These are phyloP conservation scores for Aspergillus sp. DNA, from an alignment of 2,329 filamentous ascomycete species.

Conservation along the genomic window DNA sequence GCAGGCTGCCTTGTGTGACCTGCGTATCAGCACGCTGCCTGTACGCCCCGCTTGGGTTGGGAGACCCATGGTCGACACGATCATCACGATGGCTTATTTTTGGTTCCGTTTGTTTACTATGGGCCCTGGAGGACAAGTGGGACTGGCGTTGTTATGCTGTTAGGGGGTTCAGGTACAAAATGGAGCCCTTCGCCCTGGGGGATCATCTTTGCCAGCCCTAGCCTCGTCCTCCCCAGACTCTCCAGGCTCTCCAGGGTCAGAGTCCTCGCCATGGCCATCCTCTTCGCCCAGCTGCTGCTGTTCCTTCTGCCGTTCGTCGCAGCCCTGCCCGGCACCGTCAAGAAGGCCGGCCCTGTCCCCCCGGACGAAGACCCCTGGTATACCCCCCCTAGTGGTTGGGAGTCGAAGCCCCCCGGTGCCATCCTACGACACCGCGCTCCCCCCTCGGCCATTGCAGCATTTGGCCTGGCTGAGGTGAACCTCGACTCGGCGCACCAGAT, in stretches of 20 bases:
- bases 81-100: too few relatives aligned
- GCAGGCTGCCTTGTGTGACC: too few relatives aligned
- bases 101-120: too few relatives aligned
- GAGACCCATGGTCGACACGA: too few relatives aligned
- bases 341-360: conserved; percentile 10
- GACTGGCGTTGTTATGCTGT: too few relatives aligned
- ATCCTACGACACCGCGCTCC: conserved; percentile 27
- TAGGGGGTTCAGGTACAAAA: background rate
- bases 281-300: conserved; percentile 4
- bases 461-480: conserved; percentile 22
- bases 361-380: conserved; percentile 32
- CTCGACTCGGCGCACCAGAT: conserved; percentile 34
- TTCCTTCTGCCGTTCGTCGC: conserved; percentile 4
- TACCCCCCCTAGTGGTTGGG: conserved; percentile 26
- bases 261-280: background rate
- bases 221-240: too few relatives aligned
- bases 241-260: too few relatives aligned
- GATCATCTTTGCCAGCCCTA: too few relatives aligned
- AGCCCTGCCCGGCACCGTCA: conserved; percentile 1
- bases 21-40: too few relatives aligned
- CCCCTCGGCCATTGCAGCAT: conserved; percentile 24
- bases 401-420: conserved; percentile 24
- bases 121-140: too few relatives aligned
- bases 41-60: too few relatives aligned
- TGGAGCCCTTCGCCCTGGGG: background rate